Evolutionary conservation across 2,329 filamentous ascomycete genomes (phyloP), one percentile per base, ranked within the genome.

Genomic region (Metarhizium sp.): DNA sequence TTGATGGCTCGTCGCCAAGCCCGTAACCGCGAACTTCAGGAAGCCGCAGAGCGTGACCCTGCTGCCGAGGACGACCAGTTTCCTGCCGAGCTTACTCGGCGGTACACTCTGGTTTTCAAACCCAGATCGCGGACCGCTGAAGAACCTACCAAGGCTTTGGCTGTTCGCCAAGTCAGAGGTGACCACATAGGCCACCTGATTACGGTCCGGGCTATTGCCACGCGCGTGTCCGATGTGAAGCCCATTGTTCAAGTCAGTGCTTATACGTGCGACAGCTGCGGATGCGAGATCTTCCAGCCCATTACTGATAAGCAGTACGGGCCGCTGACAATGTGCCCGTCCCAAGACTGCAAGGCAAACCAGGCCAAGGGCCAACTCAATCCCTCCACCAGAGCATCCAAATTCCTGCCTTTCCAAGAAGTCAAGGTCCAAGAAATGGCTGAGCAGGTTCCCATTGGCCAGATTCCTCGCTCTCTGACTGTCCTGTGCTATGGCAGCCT

Each of bases 371-470:
- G 94, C 18, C 90, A 96, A 70, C 80, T 99, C 43, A 92, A 95
- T 69, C 84, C 95, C 42, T 96, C 92, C 0, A 95, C 92, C n/a
- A 83, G 94, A 64, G 94, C 92, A 0, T 96, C 92, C 52, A 99
- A 97, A 66, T 99, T 97, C 67, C 75, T 96, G 65, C 91, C 94
- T 3, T 99, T 99, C 76, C 94, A 99, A 71, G 94, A 99, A 72
- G 85, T 97, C 72, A 97, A 97, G 75, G 91, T 99, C 55, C 94
- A 99, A 72, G 94, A 99, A 69, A 90, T 97, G 84, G 91, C 94
- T n/a, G 94, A 99, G 69, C 94, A 99, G 71, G 94, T 99, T 0
- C 94, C 94, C 7, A 95, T 99, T 60, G 94, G 94, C 52, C 94
- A 99, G 69, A 99, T 99, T 64, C 94, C 94, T 36, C 84, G 94